A percentile compares a stretch with the other conserved stretches of the same genome.
Evolutionary conservation across 805 yeast genomes (phyloP).

Genomic region (Metschnikowia bowlesiae): DNA sequence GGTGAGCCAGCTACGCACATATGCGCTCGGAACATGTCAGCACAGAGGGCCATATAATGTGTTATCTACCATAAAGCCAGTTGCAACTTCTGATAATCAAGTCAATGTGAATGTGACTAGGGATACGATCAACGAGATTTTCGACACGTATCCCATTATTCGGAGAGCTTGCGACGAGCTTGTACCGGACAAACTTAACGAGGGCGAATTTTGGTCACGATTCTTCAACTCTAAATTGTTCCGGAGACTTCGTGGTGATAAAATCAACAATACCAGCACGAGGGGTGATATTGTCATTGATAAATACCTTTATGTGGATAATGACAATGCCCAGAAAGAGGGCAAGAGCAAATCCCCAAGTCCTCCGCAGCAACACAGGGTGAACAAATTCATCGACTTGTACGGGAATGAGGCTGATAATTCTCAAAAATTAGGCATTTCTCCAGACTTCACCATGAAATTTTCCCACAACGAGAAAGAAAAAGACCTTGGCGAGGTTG

Average conservation of each 20-base stretch:
- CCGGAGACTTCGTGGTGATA: conserved; percentile 85
- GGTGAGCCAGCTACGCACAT: conserved; percentile 73
- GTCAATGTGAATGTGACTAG: conserved; percentile 90
- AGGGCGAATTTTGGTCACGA: conserved; percentile 94
- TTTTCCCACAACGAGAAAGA: conserved; percentile 44
- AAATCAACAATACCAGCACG: conserved; percentile 60
- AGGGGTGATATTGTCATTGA: conserved; percentile 84
- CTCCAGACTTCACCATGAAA: conserved; percentile 87
- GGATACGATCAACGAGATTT: conserved; percentile 83
- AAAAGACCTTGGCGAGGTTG: conserved; percentile 5
- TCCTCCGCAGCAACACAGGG: conserved; percentile 32
- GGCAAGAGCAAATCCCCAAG: conserved; percentile 33
- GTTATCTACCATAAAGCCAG: conserved; percentile 87
- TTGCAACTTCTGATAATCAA: conserved; percentile 87
- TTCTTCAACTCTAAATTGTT: conserved; percentile 89
- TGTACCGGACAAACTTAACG: conserved; percentile 76
- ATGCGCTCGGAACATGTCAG: conserved; percentile 79
- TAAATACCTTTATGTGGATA: conserved; percentile 70
- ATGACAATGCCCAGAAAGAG: conserved; percentile 41
- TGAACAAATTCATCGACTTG: conserved; percentile 71
- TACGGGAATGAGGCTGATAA: conserved; percentile 80
- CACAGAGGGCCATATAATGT: conserved; percentile 93
- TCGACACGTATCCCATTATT: conserved; percentile 89
- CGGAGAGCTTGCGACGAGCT: conserved; percentile 83
- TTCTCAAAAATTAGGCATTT: conserved; percentile 68